phyloP scores from a whole-genome alignment of 2,329 filamentous ascomycete species.

The Botrytis elliptica region DNA sequence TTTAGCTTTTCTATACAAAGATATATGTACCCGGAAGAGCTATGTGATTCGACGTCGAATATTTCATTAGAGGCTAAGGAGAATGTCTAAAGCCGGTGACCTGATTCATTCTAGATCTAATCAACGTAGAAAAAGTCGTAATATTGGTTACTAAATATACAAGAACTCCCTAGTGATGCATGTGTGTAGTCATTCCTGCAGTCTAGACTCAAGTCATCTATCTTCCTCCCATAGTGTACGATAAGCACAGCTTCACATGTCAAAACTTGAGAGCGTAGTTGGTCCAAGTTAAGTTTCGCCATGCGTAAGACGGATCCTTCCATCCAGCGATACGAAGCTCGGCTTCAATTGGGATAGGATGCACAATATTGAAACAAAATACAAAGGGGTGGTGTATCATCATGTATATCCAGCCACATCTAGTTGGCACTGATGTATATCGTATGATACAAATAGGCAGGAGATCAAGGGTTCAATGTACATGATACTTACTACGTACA shows the following conservation, averaged over 20 bases:
- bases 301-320: not conserved
- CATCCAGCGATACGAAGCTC: not conserved
- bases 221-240: not conserved
- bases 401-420: not conserved
- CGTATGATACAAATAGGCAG: not conserved
- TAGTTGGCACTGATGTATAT: not conserved
- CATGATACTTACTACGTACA: not conserved
- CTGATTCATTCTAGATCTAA: not conserved
- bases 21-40: not conserved
- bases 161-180: not conserved
- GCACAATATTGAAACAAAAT: not conserved
- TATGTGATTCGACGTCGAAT: not conserved
- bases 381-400: not conserved
- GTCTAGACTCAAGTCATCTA: not conserved
- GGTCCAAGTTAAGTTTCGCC: not conserved
- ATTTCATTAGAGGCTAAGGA: not conserved
- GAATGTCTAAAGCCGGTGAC: not conserved
- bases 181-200: not conserved
- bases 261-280: not conserved
- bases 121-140: too few species aligned
- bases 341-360: not conserved
- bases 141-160: not conserved
- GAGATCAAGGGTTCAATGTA: not conserved
- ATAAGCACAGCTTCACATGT: conserved; percentile 4
- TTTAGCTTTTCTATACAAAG: not conserved